Evolutionary conservation across 495 filamentous ascomycete genomes (phyloP), one percentile per base, ranked within the genome.

Genomic region (Venustampulla echinocandica): DNA sequence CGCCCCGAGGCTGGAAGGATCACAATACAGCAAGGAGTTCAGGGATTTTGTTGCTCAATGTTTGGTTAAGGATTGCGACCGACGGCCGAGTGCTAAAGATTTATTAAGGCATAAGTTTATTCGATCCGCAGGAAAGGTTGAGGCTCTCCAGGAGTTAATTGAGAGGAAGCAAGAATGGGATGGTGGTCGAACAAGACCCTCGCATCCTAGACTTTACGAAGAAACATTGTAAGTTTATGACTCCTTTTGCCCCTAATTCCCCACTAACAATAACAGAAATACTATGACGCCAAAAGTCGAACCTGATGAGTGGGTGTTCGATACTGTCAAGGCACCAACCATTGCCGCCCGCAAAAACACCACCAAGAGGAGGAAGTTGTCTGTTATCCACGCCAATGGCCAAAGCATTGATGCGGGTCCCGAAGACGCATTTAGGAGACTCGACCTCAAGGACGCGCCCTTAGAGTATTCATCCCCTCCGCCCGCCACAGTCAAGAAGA

Each of bases 301-400:
- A 15, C 71, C 82, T 14, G 89, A 95, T 54, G 86, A 86, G 42
- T 99, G 92, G 92, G 82, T 96, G n/a, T 99, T 99, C 58, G 92
- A 96, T 56, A 99, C 92, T 0, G 78, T 99, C 54, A 90, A 85
- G 60, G 82, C 77, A 19, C 63, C 73, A 1, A 56, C 72, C 2
- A 64, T 71, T 5, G 48, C 52, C 10, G 32, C 50, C 9, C 56
- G 59, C 20, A 59, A 55, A 41, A 56, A 44, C 34, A 56, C 57
- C 9, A 59, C 50, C 6, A 59, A 59, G 47, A 35, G 57, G 44
- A 41, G 57, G 27, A 59, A 59, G 32, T 61, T 71, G 17, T 77
- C 72, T 1, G 65, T 69, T 14, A 68, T 69, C 11, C 67, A 66
- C 48, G 53, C 67, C 45, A 64, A 63, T 57, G 52, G 58, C 36